Evolutionary conservation across 2,329 filamentous ascomycete species (phyloP).

Genomic region (Aspergillus sp.): DNA sequence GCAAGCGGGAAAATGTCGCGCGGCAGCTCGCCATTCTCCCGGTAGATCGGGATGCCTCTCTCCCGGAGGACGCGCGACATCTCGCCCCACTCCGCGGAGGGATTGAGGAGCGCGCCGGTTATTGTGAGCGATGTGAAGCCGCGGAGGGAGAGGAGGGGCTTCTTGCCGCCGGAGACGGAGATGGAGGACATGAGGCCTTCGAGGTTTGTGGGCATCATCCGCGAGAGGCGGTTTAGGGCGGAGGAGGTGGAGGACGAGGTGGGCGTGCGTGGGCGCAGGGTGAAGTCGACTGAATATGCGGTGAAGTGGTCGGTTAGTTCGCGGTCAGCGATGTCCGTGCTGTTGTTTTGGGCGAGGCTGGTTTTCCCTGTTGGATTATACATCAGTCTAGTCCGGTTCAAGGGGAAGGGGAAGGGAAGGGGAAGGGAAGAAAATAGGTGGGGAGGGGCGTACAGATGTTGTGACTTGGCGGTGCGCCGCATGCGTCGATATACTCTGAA

Average conservation of each 20-base stretch:
- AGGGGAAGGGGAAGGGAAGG: too few relatives aligned
- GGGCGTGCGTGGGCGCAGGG: conserved; percentile 13
- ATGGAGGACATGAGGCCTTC: not conserved
- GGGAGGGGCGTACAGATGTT: conserved; percentile 10
- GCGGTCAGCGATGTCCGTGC: conserved; percentile 18
- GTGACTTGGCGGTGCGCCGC: conserved; percentile 12
- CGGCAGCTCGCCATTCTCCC: conserved; percentile 13
- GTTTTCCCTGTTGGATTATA: conserved; percentile 5
- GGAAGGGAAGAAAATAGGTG: not conserved
- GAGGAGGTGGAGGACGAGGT: not conserved
- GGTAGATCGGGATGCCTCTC: not conserved
- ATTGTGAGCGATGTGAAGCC: conserved; percentile 7
- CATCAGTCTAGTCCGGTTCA: too few relatives aligned
- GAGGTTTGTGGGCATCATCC: not conserved
- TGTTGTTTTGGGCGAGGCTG: conserved; percentile 7
- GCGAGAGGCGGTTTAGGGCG: not conserved
- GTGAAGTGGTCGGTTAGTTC: conserved; percentile 19
- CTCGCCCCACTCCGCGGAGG: conserved; percentile 6
- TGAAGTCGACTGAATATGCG: conserved; percentile 15
- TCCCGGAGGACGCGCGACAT: conserved; percentile 9
- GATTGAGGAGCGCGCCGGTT: conserved; percentile 6
- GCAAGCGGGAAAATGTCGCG: conserved; percentile 14
- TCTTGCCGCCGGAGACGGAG: conserved; percentile 12
- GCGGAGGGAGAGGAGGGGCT: conserved; percentile 10
- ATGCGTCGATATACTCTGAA: conserved; percentile 12